These are phyloP conservation scores for Artemisia tridentata DNA, from an alignment of 129 eudicot genomes.

Conservation along the genomic window DNA sequence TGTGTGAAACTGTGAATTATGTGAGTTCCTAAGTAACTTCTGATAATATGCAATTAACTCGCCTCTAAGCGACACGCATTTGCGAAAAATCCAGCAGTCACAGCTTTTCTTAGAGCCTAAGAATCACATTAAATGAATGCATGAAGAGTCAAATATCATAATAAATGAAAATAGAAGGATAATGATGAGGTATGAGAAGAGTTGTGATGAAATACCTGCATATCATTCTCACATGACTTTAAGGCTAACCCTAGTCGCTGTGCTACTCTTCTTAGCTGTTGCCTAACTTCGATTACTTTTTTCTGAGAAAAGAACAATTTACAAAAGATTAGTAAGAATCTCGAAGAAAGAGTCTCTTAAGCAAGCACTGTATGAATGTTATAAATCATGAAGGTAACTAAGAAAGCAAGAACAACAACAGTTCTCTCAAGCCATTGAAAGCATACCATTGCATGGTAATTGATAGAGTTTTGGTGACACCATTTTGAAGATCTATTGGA, in stretches of 20 bases:
- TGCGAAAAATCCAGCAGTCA: slow-evolving; percentile 93
- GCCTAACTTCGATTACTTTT: slow-evolving; percentile 75
- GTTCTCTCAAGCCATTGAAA: neutral
- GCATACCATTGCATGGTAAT: slow-evolving; percentile 93
- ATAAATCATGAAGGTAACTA: neutral
- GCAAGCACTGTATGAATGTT: neutral
- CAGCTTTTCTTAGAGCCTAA: slow-evolving; percentile 84
- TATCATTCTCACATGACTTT: slow-evolving; percentile 81
- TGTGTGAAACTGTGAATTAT: neutral
- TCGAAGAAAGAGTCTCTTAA: neutral
- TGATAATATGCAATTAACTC: slow-evolving; percentile 9
- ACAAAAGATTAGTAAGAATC: neutral
- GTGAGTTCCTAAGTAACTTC: neutral
- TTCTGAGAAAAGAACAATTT: slow-evolving; percentile 42
- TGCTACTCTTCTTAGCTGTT: slow-evolving; percentile 75
- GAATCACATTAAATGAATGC: neutral
- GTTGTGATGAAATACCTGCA: slow-evolving; percentile 47
- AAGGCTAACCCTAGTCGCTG: slow-evolving; percentile 70
- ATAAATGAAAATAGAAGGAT: too few relatives aligned
- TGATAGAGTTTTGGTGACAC: slow-evolving; percentile 89
- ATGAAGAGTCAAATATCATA: neutral
- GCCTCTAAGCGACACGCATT: slow-evolving; percentile 91
- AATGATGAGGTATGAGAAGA: neutral
- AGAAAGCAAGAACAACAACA: too few relatives aligned
- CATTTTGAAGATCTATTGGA: slow-evolving; percentile 85